Evolutionary conservation across 139 green algal genomes (phyloP).

Genomic region (Haematococcus lacustris): DNA sequence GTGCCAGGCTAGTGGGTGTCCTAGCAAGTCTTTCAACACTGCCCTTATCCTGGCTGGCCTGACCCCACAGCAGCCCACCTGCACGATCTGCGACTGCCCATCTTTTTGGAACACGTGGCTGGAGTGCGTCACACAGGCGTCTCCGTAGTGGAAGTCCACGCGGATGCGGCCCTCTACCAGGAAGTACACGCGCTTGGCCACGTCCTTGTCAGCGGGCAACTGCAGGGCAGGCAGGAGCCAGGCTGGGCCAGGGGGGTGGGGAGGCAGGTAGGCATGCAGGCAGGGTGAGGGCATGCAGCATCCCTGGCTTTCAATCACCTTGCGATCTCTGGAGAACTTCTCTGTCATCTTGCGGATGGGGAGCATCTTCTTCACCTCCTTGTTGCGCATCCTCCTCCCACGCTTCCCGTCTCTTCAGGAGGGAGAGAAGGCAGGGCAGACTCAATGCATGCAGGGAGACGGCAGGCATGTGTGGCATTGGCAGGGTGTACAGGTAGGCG

Average conservation of each 20-base stretch:
- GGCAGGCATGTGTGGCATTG: too few relatives aligned
- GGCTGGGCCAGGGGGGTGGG: too few relatives aligned
- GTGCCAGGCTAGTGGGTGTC: neutral
- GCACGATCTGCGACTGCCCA: constrained; percentile 54
- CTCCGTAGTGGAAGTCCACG: constrained; percentile 59
- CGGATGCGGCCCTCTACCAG: constrained; percentile 44
- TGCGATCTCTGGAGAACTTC: constrained; percentile 56
- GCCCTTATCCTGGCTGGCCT: neutral
- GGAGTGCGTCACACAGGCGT: constrained; percentile 41
- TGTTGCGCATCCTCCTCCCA: neutral
- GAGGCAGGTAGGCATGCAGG: too few relatives aligned
- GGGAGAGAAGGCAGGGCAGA: too few relatives aligned
- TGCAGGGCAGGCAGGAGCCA: too few relatives aligned
- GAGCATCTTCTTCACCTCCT: constrained; percentile 27
- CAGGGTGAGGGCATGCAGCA: too few relatives aligned
- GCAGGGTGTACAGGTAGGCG: too few relatives aligned
- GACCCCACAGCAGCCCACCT: constrained; percentile 22
- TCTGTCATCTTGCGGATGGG: constrained; percentile 72
- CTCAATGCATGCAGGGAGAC: too few relatives aligned
- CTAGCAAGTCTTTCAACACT: neutral
- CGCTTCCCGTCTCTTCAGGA: neutral
- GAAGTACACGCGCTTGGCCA: constrained; percentile 67
- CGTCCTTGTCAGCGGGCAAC: constrained; percentile 43
- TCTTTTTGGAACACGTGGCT: constrained; percentile 61
- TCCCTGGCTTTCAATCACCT: neutral